Evolutionary conservation across 1,139 yeast genomes (phyloP).

Genomic region (Nakaseomyces delphensis): DNA sequence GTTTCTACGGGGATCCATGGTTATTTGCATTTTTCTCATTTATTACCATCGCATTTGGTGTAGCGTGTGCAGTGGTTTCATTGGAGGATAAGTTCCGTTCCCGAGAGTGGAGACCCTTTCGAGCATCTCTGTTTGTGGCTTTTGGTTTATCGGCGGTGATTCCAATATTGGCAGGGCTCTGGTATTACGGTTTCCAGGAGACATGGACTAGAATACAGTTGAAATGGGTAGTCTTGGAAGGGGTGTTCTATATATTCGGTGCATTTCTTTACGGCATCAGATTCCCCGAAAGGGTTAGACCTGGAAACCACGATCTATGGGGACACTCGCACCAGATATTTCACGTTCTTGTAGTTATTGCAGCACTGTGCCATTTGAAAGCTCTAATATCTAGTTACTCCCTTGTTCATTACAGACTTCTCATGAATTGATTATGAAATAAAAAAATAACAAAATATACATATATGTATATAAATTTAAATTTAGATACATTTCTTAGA

Average conservation of each 20-base stretch:
- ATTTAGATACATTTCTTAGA: neutral
- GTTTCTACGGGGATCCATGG: constrained; percentile 45
- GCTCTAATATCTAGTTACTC: constrained; percentile 57
- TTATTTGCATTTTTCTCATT: constrained; percentile 39
- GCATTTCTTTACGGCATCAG: constrained; percentile 72
- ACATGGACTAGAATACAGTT: constrained; percentile 48
- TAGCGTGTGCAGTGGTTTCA: constrained; percentile 55
- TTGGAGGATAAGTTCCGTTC: constrained; percentile 57
- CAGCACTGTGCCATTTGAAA: constrained; percentile 66
- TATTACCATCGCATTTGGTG: constrained; percentile 49
- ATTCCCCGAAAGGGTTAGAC: constrained; percentile 63
- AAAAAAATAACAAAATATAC: neutral
- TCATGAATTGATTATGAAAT: no score
- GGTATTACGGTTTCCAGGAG: constrained; percentile 37
- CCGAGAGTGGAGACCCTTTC: constrained; percentile 61
- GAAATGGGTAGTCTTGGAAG: constrained; percentile 60
- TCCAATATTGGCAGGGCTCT: constrained; percentile 52
- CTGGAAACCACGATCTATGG: constrained; percentile 60
- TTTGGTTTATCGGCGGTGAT: constrained; percentile 75
- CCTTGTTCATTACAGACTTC: constrained; percentile 35
- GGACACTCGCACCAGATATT: constrained; percentile 89
- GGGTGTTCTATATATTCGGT: constrained; percentile 63
- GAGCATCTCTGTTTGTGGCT: constrained; percentile 70
- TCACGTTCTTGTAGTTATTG: constrained; percentile 72
- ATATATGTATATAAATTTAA: neutral